phyloP scores from a whole-genome alignment of 2,329 filamentous ascomycete species.

The Botrytis sinoallii region DNA sequence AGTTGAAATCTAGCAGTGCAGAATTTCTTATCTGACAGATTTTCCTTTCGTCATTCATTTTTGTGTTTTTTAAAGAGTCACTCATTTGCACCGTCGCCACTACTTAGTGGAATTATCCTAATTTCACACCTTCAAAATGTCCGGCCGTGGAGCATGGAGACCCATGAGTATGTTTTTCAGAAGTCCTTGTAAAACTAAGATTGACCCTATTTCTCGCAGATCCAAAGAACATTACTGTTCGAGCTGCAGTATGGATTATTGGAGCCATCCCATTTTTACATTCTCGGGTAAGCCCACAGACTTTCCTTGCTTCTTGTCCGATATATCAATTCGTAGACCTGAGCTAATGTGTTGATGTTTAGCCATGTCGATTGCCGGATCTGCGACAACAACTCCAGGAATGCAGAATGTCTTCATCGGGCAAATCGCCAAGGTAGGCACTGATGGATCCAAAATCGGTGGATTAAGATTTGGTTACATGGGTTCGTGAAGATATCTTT shows the following conservation, averaged over 20 bases:
- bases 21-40: neutral
- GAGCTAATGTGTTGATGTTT: neutral
- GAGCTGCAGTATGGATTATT: constrained; percentile 11
- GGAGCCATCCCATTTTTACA: constrained; percentile 14
- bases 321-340: neutral
- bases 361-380: constrained; percentile 15
- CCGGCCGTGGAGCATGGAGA: constrained; percentile 5
- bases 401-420: constrained; percentile 14
- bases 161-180: constrained; percentile 15
- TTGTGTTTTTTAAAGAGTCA: neutral
- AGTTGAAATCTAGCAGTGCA: neutral
- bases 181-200: neutral
- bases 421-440: neutral
- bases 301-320: neutral
- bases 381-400: constrained; percentile 13
- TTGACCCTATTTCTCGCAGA: neutral
- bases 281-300: neutral
- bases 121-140: constrained; percentile 7
- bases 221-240: constrained; percentile 17
- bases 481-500: neutral
- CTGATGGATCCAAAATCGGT: neutral
- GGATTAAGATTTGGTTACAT: constrained; percentile 15
- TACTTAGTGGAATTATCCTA: neutral
- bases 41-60: constrained; percentile 15
- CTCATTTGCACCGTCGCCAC: neutral